A percentile compares a stretch with the other conserved stretches of the same genome.
Evolutionary conservation across 1,284 basidiomycete species (phyloP).

Genomic region (Cryptococcus amylolentus): DNA sequence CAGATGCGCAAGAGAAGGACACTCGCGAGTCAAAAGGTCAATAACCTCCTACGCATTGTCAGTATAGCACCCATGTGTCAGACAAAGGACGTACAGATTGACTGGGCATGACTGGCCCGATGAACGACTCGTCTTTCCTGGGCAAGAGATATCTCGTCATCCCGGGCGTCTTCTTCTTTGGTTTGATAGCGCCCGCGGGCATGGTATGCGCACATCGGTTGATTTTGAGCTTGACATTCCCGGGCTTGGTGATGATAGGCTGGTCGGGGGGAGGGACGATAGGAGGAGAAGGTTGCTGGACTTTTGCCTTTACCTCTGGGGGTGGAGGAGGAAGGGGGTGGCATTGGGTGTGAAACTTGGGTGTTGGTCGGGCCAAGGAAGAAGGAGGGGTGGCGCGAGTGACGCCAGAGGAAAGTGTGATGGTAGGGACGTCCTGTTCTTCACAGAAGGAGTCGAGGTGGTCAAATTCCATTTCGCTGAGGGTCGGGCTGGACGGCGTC

Average conservation of each 20-base stretch:
- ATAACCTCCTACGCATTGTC: constrained; percentile 16
- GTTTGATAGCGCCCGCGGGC: neutral
- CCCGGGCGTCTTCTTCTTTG: neutral
- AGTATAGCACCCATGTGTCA: neutral
- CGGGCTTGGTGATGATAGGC: neutral
- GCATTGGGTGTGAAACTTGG: neutral
- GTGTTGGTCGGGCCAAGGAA: too few relatives aligned
- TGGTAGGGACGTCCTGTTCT: neutral
- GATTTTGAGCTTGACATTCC: neutral
- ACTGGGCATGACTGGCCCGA: constrained; percentile 12
- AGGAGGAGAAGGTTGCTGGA: neutral
- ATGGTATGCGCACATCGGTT: neutral
- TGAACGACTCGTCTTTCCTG: constrained; percentile 16
- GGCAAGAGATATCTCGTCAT: constrained; percentile 10
- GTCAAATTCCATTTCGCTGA: constrained; percentile 8
- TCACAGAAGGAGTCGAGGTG: neutral
- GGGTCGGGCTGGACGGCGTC: constrained; percentile 6
- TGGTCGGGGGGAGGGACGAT: neutral
- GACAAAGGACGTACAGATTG: neutral
- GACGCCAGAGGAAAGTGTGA: neutral
- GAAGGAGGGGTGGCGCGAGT: neutral
- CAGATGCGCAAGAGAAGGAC: constrained; percentile 48
- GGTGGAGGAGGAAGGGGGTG: neutral
- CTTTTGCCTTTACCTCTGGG: neutral
- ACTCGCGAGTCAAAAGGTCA: constrained; percentile 15